Evolutionary conservation across 495 filamentous ascomycete genomes (phyloP), one percentile per base, ranked within the genome.

Genomic region (Daldinia childiae): DNA sequence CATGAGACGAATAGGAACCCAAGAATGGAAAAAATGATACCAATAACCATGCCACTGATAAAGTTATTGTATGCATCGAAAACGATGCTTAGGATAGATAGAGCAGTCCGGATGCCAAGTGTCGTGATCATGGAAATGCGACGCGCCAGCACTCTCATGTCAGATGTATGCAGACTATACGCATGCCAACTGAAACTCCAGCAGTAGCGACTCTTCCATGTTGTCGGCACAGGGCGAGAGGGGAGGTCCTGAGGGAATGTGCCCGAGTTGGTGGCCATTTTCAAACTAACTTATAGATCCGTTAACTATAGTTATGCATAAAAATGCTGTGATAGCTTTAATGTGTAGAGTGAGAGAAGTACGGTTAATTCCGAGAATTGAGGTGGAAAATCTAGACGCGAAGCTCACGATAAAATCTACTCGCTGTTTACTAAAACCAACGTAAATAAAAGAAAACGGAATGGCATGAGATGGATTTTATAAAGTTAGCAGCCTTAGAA

Each of bases 241-340:
- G 68, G 68, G 14, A 71, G 62, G 29, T 66, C 68, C 38, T 62
- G 45, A 15, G 68, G 57, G 34, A 71, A 66, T 17, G 39, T 11
- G 11, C 9, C n/a, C 5, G 36, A 9, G 14, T 48, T 24, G 0
- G 54, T 0, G 9, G 55, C 14, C 65, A 61, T 56, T 17, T 17
- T 38, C 27, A 12, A 27, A 34, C 45, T 21, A 15, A 1, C 21
- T 39, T 17, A n/a, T 5, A 17, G 24, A 34, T 32, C n/a, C 12
- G 51, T 19, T 32, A 3, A 2, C n/a, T n/a, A n/a, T n/a, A n/a
- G n/a, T n/a, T n/a, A n/a, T 1, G 14, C 24, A 17, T 14, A 24
- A 11, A 27, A 32, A 14, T 50, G 27, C 14, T 0, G 24, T 19
- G 21, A 14, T 51, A 17, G 45, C 30, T 41, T 26, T 9, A 9